Percentiles rank a stretch among this genome's conserved stretches.
phyloP scores from a whole-genome alignment of 2,329 filamentous ascomycete species.

The Fusarium sp. region DNA sequence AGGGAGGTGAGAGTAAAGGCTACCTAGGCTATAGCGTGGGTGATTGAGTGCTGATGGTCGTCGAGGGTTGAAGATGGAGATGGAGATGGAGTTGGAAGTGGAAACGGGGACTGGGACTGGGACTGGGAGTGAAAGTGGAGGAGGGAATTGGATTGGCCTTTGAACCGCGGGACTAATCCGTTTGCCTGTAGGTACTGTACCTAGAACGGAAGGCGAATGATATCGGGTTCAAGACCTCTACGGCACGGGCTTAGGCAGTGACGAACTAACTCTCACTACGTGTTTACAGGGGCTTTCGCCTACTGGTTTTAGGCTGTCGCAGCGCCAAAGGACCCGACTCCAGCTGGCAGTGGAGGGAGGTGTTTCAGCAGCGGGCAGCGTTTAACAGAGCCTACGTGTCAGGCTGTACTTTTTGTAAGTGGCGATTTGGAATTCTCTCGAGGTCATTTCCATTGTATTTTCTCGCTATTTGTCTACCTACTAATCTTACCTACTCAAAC shows the following conservation, averaged over 20 bases:
- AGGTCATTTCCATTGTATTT: neutral
- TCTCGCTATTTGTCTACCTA: neutral
- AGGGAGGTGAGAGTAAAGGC: neutral
- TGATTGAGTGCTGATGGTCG: slow-evolving; percentile 19
- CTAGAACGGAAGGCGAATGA: slow-evolving; percentile 18
- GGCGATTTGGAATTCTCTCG: neutral
- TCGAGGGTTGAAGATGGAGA: slow-evolving; percentile 34
- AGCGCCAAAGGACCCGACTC: neutral
- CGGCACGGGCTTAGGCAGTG: slow-evolving; percentile 6
- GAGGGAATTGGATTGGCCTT: slow-evolving; percentile 9
- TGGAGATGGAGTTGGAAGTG: slow-evolving; percentile 15
- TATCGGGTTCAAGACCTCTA: neutral
- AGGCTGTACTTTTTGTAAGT: neutral
- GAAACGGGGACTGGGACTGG: slow-evolving; percentile 14
- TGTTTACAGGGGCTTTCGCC: slow-evolving; percentile 18
- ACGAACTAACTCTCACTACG: slow-evolving; percentile 1
- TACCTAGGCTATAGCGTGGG: neutral
- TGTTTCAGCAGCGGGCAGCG: slow-evolving; percentile 6
- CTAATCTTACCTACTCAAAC: neutral
- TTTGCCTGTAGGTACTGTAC: neutral
- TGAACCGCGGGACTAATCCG: slow-evolving; percentile 13
- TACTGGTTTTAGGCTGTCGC: slow-evolving; percentile 21
- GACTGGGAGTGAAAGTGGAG: slow-evolving; percentile 6
- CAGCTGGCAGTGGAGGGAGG: neutral
- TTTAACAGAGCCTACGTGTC: slow-evolving; percentile 19